phyloP scores from a whole-genome alignment of 2,329 filamentous ascomycete species.

The Pestalotiopsis sp. region DNA sequence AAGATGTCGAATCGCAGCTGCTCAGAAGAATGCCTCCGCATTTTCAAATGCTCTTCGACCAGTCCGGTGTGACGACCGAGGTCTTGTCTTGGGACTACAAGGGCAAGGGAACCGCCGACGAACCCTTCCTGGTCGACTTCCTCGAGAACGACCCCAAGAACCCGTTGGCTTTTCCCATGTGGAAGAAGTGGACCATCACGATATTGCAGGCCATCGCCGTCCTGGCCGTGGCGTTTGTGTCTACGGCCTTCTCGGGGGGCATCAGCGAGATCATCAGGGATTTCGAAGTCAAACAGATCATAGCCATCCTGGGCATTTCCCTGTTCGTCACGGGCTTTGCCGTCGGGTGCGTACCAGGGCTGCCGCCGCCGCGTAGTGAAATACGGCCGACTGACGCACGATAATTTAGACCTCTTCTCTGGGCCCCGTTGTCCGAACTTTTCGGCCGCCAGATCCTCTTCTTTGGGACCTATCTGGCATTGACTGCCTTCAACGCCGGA shows the following conservation, averaged over 20 bases:
- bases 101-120: neutral
- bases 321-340: neutral
- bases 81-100: neutral
- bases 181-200: neutral
- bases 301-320: neutral
- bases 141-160: neutral
- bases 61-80: neutral
- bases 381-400: neutral
- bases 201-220: neutral
- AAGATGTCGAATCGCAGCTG: constrained; percentile 44
- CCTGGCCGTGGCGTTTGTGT: neutral
- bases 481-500: constrained; percentile 62
- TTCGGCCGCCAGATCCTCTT: constrained; percentile 60
- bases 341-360: neutral
- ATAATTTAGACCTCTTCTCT: constrained; percentile 52
- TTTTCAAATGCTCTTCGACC: constrained; percentile 42
- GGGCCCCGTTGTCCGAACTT: constrained; percentile 67
- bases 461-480: constrained; percentile 52
- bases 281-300: neutral
- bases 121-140: neutral
- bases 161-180: neutral
- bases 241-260: neutral
- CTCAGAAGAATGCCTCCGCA: constrained; percentile 40
- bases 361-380: neutral
- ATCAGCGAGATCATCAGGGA: neutral